Conservation (phyloP, 768 basidiomycete species). For the Termitomyces sp. region DNA sequence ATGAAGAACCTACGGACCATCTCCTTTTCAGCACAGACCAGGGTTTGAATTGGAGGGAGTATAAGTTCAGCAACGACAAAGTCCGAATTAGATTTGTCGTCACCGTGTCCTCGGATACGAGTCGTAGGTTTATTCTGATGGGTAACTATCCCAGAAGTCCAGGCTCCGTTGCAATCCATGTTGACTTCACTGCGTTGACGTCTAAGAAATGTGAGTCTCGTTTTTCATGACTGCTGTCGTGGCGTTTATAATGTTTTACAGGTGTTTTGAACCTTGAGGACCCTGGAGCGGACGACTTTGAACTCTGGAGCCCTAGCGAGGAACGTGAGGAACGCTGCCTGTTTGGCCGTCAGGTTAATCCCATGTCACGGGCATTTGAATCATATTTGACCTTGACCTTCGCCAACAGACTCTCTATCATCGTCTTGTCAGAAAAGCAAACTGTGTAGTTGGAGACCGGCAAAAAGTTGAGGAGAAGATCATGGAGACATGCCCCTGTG, state of each 20-base stretch:
- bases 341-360: conserved; percentile 81
- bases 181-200: conserved; percentile 86
- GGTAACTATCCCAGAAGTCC: conserved; percentile 51
- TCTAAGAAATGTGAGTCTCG: conserved; percentile 60
- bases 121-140: conserved; percentile 84
- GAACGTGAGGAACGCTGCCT: conserved; percentile 84
- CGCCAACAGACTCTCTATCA: conserved; percentile 77
- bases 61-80: conserved; percentile 72
- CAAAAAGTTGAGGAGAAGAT: conserved; percentile 48
- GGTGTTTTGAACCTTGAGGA: conserved; percentile 68
- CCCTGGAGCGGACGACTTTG: conserved; percentile 88
- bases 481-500: conserved; percentile 72
- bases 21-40: conserved; percentile 90
- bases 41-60: conserved; percentile 83
- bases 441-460: conserved; percentile 81
- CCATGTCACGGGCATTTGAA: neutral
- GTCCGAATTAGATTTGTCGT: conserved; percentile 75
- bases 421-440: conserved; percentile 72
- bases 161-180: conserved; percentile 67
- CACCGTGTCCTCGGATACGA: conserved; percentile 88
- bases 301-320: conserved; percentile 94
- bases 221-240: neutral
- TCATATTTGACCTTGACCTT: neutral
- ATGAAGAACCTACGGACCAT: conserved; percentile 89
- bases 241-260: conserved; percentile 24